Base-by-base conservation (phyloP, 495 filamentous ascomycete genomes). In the Usnea hakonensis region DNA sequence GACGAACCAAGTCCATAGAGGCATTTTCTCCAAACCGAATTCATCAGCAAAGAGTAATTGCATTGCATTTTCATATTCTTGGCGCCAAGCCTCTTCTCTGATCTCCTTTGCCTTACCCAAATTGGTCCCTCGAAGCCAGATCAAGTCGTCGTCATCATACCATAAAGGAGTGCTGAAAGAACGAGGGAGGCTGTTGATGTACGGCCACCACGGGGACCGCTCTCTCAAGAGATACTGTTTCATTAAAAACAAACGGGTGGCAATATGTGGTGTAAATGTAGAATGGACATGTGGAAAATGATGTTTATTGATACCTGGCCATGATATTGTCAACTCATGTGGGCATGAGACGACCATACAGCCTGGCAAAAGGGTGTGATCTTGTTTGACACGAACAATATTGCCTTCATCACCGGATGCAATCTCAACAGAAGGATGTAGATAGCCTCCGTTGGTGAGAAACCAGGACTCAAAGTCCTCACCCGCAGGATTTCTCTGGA, bases 121-220 rank as follows among this genome's bases (percentile, higher is more conserved):
- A 64, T 85, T 85, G 33, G 85, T 88, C 13, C 79, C 82, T 36
- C 79, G 71, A 44, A 89, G 69, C 80, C 80, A 87, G 56, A 71
- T 69, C 33, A 83, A 60, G 72, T 88, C 86, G 43, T 75, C 76
- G 23, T 78, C 76, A 14, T 76, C 72, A 70, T 83, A 87, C 64
- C 79, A 87, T 53, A 86, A 58, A 2, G 83, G 82, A 11, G 84
- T 86, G 38, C 78, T 78, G 63, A 86, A 73, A 13, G 78, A 77
- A 55, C 70, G 69, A n/a, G 86, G 86, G 46, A 89, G 64, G 28
- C 78, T 78, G 19, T 74, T 71, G 19, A 88, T 68, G 71, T 88
- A 89, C 5, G 84, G 83, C 67, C 71, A 76, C 86, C 86, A 89
- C 62, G 81, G 83, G 1, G 82, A 79, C n/a, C 74, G 60, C 19